phyloP scores from a whole-genome alignment of 2,329 filamentous ascomycete species.

The Trichoderma aggressivum region DNA sequence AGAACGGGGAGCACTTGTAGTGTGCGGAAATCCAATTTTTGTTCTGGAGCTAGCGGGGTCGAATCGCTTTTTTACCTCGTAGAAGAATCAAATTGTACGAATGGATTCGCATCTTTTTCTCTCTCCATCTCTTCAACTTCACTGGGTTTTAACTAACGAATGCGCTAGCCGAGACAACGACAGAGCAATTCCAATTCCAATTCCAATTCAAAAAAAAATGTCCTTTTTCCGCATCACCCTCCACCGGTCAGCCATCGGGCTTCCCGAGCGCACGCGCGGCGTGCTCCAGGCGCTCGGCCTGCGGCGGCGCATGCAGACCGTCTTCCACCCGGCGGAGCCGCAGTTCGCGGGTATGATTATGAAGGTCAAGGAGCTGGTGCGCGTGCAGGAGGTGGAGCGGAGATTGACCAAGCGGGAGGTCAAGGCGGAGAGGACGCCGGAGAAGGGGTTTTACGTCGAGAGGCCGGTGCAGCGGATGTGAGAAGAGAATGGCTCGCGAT shows the following conservation, averaged over 20 bases:
- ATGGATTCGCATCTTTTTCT: neutral
- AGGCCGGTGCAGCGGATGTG: slow-evolving; percentile 38
- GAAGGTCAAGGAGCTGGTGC: slow-evolving; percentile 88
- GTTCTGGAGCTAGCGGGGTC: neutral
- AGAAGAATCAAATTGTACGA: neutral
- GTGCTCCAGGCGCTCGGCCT: slow-evolving; percentile 83
- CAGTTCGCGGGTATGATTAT: slow-evolving; percentile 88
- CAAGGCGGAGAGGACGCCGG: slow-evolving; percentile 67
- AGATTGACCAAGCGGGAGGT: slow-evolving; percentile 65
- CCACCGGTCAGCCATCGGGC: slow-evolving; percentile 82
- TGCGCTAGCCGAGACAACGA: neutral
- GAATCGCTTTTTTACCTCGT: neutral
- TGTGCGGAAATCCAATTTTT: neutral
- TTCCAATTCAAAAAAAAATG: no score
- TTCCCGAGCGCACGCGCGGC: slow-evolving; percentile 74
- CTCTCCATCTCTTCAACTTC: neutral
- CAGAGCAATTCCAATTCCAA: neutral
- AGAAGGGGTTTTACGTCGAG: slow-evolving; percentile 79
- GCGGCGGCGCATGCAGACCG: slow-evolving; percentile 77
- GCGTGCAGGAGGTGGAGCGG: slow-evolving; percentile 71
- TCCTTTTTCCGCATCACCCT: slow-evolving; percentile 89
- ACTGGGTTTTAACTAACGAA: neutral
- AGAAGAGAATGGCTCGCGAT: no score
- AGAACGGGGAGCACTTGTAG: neutral
- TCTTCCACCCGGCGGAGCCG: slow-evolving; percentile 81